These are phyloP conservation scores for Rubia balearica DNA, from an alignment of 305 asterid genomes.

Conservation along the genomic window DNA sequence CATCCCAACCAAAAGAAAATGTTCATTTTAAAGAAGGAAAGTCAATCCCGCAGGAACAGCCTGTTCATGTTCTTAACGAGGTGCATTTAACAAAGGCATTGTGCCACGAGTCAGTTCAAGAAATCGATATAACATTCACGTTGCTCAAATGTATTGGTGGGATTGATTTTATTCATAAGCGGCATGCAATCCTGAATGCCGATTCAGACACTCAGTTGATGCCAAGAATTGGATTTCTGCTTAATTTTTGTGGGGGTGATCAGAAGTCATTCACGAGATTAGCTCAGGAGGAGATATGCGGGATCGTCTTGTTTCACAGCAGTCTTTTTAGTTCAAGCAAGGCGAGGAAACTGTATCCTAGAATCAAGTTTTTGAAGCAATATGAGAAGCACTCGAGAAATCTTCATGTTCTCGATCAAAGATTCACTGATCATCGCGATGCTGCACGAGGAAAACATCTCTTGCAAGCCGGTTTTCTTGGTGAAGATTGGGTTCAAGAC, in stretches of 20 bases:
- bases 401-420: constrained; percentile 55
- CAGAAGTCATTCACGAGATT: constrained; percentile 65
- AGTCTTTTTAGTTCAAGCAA: constrained; percentile 64
- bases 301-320: constrained; percentile 51
- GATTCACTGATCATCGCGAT: constrained; percentile 75
- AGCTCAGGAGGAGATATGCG: constrained; percentile 58
- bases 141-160: constrained; percentile 69
- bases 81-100: constrained; percentile 57
- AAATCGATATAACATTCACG: constrained; percentile 47
- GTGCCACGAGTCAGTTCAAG: constrained; percentile 55
- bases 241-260: constrained; percentile 57
- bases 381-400: constrained; percentile 62
- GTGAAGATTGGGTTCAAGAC: constrained; percentile 60
- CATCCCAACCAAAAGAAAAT: no score
- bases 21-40: no score
- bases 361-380: constrained; percentile 70
- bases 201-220: constrained; percentile 63
- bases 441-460: constrained; percentile 63
- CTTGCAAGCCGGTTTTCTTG: constrained; percentile 53
- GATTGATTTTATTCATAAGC: constrained; percentile 47
- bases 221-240: constrained; percentile 62
- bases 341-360: constrained; percentile 71
- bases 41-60: constrained; percentile 41
- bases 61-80: constrained; percentile 59
- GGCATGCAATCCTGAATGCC: constrained; percentile 62